phyloP scores from a whole-genome alignment of 352 stramenopile genomes.

The Pythium aquatile region DNA sequence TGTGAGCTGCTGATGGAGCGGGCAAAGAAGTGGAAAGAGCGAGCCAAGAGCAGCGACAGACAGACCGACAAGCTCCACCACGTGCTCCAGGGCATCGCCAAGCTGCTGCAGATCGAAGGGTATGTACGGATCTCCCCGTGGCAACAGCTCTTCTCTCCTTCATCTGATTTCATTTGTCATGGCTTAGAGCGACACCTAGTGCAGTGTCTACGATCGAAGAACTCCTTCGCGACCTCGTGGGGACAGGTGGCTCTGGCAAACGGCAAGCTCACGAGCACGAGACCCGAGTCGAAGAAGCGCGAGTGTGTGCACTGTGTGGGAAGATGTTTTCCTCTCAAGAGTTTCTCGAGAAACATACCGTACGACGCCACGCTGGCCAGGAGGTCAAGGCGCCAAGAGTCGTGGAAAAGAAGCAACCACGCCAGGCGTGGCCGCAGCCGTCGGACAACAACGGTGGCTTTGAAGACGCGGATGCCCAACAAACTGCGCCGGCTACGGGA shows the following conservation, averaged over 20 bases:
- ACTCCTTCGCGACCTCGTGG: conserved; percentile 47
- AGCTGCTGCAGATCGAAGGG: conserved; percentile 69
- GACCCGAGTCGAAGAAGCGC: conserved; percentile 37
- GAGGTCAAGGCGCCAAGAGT: not conserved
- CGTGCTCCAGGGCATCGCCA: conserved; percentile 71
- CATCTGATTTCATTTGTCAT: not conserved
- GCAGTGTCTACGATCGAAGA: conserved; percentile 58
- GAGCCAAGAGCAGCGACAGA: conserved; percentile 40
- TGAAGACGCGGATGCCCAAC: conserved; percentile 10
- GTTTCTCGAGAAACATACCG: conserved; percentile 67
- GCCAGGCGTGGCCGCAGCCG: conserved; percentile 6
- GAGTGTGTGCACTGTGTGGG: conserved; percentile 56
- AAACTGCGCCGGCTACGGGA: not conserved
- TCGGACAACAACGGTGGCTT: conserved; percentile 8
- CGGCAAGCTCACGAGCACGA: conserved; percentile 4
- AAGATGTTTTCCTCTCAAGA: conserved; percentile 65
- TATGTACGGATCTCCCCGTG: conserved; percentile 15
- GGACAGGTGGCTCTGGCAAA: conserved; percentile 1
- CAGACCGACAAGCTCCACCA: conserved; percentile 79
- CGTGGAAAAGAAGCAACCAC: not conserved
- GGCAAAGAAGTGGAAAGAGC: conserved; percentile 55
- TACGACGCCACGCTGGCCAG: conserved; percentile 43
- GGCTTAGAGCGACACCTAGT: conserved; percentile 42
- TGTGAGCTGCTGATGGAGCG: conserved; percentile 37
- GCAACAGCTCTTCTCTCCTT: not conserved